A percentile compares a stretch with the other conserved stretches of the same genome.
Conservation (phyloP, 257 asterid genomes). For the Penstemon newberryi region DNA sequence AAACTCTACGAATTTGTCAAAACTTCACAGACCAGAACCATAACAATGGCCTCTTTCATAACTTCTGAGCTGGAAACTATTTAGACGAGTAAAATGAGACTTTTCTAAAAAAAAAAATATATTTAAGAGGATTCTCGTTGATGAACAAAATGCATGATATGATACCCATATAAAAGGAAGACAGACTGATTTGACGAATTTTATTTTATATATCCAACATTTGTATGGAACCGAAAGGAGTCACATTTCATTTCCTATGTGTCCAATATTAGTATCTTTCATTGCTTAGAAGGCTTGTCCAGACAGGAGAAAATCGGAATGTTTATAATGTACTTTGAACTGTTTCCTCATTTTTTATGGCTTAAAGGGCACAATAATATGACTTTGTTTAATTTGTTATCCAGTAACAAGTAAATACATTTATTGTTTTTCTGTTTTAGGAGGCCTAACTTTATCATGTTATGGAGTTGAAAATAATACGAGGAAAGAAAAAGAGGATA, state of each 20-base stretch:
- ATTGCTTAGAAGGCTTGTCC: background rate
- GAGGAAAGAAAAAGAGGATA: background rate
- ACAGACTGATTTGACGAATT: background rate
- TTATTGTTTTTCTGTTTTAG: constrained; percentile 1
- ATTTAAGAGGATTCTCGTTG: background rate
- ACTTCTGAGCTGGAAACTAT: constrained; percentile 8
- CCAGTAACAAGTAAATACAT: background rate
- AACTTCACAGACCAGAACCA: background rate
- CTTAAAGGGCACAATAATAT: background rate
- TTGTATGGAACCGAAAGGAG: background rate
- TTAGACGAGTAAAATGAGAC: constrained; percentile 1
- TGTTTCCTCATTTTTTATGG: background rate
- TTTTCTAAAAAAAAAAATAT: background rate
- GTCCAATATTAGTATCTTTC: background rate
- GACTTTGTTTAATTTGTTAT: background rate
- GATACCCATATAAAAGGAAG: background rate
- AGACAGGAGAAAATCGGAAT: background rate
- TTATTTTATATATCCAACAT: too few species aligned
- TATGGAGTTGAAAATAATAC: background rate
- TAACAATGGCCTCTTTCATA: background rate
- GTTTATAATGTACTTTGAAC: background rate
- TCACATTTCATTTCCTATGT: background rate
- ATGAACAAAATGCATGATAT: background rate
- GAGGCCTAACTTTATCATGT: background rate
- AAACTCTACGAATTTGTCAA: background rate